A percentile compares a stretch with the other conserved stretches of the same genome.
These are phyloP conservation scores for Diplotaxis tenuifolia DNA, from an alignment of 345 rosid species.

Conservation along the genomic window DNA sequence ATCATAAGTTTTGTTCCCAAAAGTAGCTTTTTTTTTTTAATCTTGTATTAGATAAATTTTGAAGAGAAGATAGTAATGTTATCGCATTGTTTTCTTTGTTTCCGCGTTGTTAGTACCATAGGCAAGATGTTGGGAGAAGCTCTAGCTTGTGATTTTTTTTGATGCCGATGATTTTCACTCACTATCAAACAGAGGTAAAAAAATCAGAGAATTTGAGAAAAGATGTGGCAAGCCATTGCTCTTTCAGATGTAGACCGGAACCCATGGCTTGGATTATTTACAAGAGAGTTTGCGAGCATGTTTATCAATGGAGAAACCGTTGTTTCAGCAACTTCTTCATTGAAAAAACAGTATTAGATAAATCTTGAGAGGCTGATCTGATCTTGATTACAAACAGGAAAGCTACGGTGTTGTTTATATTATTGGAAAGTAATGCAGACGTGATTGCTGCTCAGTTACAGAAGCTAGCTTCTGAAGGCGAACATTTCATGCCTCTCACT, in stretches of 20 bases:
- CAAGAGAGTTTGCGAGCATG: slow-evolving; percentile 44
- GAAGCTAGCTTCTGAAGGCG: slow-evolving; percentile 58
- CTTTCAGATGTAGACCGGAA: slow-evolving; percentile 68
- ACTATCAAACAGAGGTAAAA: slow-evolving; percentile 62
- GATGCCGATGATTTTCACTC: slow-evolving; percentile 93
- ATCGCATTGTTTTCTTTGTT: too few relatives aligned
- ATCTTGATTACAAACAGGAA: slow-evolving; percentile 45
- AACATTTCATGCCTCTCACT: slow-evolving; percentile 77
- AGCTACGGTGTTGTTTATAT: slow-evolving; percentile 53
- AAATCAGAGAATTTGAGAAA: slow-evolving; percentile 33
- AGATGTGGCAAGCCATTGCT: slow-evolving; percentile 69
- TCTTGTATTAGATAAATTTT: too few relatives aligned
- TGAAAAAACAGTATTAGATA: slow-evolving; percentile 54
- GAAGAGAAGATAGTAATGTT: too few relatives aligned
- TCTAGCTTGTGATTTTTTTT: slow-evolving; percentile 57
- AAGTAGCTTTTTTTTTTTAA: too few relatives aligned
- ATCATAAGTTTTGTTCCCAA: too few relatives aligned
- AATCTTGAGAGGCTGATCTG: slow-evolving; percentile 66
- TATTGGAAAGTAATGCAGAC: slow-evolving; percentile 57
- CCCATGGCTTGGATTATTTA: slow-evolving; percentile 70
- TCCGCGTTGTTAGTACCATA: too few relatives aligned
- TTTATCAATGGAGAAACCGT: slow-evolving; percentile 41
- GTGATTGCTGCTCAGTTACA: slow-evolving; percentile 55
- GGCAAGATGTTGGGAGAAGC: slow-evolving; percentile 51
- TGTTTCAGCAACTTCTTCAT: slow-evolving; percentile 73